Percentiles rank a stretch among this genome's conserved stretches.
Conservation (phyloP, 345 rosid species). For the Salix udensis region DNA sequence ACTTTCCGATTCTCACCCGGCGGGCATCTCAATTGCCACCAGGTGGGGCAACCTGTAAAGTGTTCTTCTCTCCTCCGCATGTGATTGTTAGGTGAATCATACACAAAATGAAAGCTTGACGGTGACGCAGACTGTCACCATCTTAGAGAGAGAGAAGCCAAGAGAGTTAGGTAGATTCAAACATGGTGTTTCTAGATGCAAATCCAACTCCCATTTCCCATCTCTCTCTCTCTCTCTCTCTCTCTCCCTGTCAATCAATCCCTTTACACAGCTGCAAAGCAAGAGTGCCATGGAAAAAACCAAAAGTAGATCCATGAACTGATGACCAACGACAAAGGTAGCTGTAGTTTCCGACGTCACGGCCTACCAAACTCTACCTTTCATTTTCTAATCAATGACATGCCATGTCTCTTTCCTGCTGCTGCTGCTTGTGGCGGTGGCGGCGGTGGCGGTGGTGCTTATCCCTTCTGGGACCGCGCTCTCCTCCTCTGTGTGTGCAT, state of each 20-base stretch:
- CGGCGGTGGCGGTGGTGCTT: neutral
- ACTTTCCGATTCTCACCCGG: no score
- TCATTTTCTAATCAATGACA: neutral
- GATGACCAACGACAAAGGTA: neutral
- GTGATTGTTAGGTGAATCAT: neutral
- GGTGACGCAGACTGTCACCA: neutral
- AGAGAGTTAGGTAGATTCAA: neutral
- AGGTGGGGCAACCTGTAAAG: neutral
- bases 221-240: neutral
- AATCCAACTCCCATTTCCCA: no score
- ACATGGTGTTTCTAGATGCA: constrained; percentile 6
- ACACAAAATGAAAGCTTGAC: neutral
- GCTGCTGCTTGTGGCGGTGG: neutral
- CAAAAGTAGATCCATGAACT: neutral
- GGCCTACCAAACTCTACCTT: neutral
- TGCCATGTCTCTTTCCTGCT: neutral
- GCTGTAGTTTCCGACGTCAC: neutral
- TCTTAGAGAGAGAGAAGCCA: neutral
- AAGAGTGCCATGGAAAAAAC: neutral
- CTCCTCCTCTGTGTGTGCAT: neutral
- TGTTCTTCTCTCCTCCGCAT: neutral
- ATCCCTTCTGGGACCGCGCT: neutral
- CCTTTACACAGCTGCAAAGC: neutral
- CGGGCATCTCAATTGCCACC: neutral
- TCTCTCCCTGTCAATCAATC: neutral